Evolutionary conservation across 768 basidiomycete genomes (phyloP), one percentile per base, ranked within the genome.

Genomic region (Xerocomus spinulosus): DNA sequence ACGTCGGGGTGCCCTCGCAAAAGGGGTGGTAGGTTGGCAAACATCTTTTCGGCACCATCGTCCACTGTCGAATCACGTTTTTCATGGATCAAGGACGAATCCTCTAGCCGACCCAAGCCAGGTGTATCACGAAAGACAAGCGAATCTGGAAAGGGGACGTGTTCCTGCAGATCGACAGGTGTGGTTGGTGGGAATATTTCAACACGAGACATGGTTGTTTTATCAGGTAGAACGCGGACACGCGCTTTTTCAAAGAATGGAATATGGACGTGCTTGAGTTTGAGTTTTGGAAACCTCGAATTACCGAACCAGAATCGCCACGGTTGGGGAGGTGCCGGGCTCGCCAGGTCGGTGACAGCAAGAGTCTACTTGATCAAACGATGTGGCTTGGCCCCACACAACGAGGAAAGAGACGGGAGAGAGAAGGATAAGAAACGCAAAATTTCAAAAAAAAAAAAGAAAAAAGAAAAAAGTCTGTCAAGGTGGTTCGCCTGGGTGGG

Each of bases 291-390:
- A 59, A 68, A 70, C 70, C 71, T 75, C 67, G 70, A 68, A 73
- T 77, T 82, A 83, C 81, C 81, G 79, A 80, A 70, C 81, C 80
- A 77, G 70, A 73, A 77, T 85, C 85, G 83, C 86, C 82, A 75
- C 81, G 82, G 82, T 79, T 60, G 59, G 13, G 67, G 72, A 70
- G 77, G 77, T 70, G 76, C 80, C 78, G 78, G 76, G 72, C 75
- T 77, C 75, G 60, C 69, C 68, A 70, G 79, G 73, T 74, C 80
- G 81, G 79, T 76, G 74, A 70, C 49, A 48, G 32, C 34, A 28
- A 48, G 43, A 48, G 70, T 64, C 63, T 71, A 69, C 66, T 71
- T 80, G 81, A 85, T n/a, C 77, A 74, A 73, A 61, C 51, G 66
- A 74, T 1, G 73, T 54, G 72, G 77, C 83, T 84, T 82, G 83